phyloP scores from a whole-genome alignment of 2,329 filamentous ascomycete species.

The Phialemoniopsis sp. region DNA sequence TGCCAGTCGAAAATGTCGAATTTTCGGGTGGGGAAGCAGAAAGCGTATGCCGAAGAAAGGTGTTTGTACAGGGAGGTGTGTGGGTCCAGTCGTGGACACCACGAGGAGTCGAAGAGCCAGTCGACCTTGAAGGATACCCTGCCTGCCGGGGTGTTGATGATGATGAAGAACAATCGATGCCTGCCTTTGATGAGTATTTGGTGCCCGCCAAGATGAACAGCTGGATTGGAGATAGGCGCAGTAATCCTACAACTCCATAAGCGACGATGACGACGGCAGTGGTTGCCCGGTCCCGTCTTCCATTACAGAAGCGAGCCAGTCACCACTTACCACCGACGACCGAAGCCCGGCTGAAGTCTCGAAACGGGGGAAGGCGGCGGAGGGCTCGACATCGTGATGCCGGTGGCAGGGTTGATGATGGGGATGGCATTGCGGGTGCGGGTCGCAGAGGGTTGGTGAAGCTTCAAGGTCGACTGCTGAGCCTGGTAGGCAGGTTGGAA shows the following conservation, averaged over 20 bases:
- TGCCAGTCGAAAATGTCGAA: constrained; percentile 19
- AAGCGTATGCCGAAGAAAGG: constrained; percentile 20
- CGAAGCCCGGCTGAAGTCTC: constrained; percentile 53
- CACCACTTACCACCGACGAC: constrained; percentile 47
- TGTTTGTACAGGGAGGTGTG: constrained; percentile 23
- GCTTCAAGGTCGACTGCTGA: constrained; percentile 66
- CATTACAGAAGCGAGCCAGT: constrained; percentile 25
- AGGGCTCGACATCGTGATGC: constrained; percentile 78
- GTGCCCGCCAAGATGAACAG: constrained; percentile 48
- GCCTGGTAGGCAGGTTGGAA: constrained; percentile 64
- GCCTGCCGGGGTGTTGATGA: constrained; percentile 32
- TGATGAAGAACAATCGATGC: constrained; percentile 36
- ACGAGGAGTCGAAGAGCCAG: constrained; percentile 18
- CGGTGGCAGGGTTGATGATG: constrained; percentile 93
- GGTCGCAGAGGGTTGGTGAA: constrained; percentile 86
- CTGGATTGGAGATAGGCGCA: constrained; percentile 18
- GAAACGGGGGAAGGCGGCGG: constrained; percentile 63
- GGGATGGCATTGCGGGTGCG: constrained; percentile 93
- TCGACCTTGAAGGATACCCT: constrained; percentile 18
- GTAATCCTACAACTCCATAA: constrained; percentile 25
- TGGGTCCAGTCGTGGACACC: constrained; percentile 10
- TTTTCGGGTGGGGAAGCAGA: constrained; percentile 22
- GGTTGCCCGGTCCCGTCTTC: constrained; percentile 22
- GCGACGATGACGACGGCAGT: constrained; percentile 30
- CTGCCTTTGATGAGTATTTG: constrained; percentile 33